Evolutionary conservation across 306 rosid species (phyloP).

Genomic region (Senna siamea): DNA sequence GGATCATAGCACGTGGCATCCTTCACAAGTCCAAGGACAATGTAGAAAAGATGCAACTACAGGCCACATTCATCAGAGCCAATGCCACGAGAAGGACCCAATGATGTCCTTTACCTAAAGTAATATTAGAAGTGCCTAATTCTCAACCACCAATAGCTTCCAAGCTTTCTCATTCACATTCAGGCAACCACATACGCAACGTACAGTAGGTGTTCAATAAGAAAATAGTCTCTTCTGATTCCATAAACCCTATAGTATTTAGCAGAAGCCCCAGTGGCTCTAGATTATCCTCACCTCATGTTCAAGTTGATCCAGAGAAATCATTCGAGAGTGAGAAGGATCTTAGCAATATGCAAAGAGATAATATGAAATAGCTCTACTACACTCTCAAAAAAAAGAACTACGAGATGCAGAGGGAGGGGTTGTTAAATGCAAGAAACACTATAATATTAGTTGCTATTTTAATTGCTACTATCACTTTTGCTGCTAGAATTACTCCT

Average conservation of each 20-base stretch:
- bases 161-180: too few species aligned
- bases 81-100: slow-evolving; percentile 49
- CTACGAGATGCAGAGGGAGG: slow-evolving; percentile 53
- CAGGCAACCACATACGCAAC: too few species aligned
- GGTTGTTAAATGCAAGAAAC: slow-evolving; percentile 71
- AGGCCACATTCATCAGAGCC: slow-evolving; percentile 50
- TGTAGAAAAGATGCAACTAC: slow-evolving; percentile 46
- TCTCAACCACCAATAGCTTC: too few species aligned
- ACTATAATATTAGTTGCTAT: slow-evolving; percentile 64
- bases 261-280: too few species aligned
- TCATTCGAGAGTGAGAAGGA: too few species aligned
- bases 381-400: too few species aligned
- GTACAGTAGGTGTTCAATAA: neutral
- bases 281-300: too few species aligned
- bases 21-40: slow-evolving; percentile 50
- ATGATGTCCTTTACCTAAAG: too few species aligned
- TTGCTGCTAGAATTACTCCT: slow-evolving; percentile 65
- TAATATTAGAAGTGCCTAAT: slow-evolving; percentile 32
- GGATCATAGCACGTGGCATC: slow-evolving; percentile 64
- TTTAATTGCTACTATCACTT: slow-evolving; percentile 72
- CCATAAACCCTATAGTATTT: too few species aligned
- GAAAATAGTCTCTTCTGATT: slow-evolving; percentile 19
- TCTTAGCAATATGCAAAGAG: too few species aligned
- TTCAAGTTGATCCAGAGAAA: too few species aligned
- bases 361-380: too few species aligned